These are phyloP conservation scores for Thymus quinquecostatus DNA, from an alignment of 257 asterid species.

Conservation along the genomic window DNA sequence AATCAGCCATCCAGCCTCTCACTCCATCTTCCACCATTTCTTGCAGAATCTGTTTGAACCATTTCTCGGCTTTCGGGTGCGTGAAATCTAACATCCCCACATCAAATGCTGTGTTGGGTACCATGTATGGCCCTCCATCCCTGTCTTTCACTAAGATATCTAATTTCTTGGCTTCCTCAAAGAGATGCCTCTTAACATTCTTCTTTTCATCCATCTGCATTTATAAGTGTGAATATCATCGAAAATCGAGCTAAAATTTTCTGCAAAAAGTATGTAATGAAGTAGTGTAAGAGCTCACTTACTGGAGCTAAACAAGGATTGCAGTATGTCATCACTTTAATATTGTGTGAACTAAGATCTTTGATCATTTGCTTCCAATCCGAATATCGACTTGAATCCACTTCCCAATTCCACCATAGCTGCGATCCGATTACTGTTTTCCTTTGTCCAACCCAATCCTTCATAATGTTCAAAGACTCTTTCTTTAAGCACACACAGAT, in stretches of 20 bases:
- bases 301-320: conserved; percentile 99
- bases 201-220: conserved; percentile 73
- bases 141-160: conserved; percentile 82
- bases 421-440: conserved; percentile 94
- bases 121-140: conserved; percentile 78
- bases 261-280: neutral
- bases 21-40: conserved; percentile 97
- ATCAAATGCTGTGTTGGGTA: conserved; percentile 92
- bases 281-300: conserved; percentile 8
- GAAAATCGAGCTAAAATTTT: neutral
- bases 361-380: conserved; percentile 73
- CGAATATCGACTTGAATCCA: conserved; percentile 67
- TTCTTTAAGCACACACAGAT: conserved; percentile 9
- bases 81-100: conserved; percentile 96
- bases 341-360: conserved; percentile 55
- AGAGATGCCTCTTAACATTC: conserved; percentile 62
- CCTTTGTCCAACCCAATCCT: conserved; percentile 99
- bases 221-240: neutral
- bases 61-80: conserved; percentile 64
- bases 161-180: conserved; percentile 77
- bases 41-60: conserved; percentile 84
- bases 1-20: conserved; percentile 99
- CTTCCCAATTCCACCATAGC: conserved; percentile 99
- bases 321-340: conserved; percentile 96
- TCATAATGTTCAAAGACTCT: conserved; percentile 10